A percentile compares a stretch with the other conserved stretches of the same genome.
Conservation (phyloP, 75 land plant species). For the Chamaecyparis obtusa region DNA sequence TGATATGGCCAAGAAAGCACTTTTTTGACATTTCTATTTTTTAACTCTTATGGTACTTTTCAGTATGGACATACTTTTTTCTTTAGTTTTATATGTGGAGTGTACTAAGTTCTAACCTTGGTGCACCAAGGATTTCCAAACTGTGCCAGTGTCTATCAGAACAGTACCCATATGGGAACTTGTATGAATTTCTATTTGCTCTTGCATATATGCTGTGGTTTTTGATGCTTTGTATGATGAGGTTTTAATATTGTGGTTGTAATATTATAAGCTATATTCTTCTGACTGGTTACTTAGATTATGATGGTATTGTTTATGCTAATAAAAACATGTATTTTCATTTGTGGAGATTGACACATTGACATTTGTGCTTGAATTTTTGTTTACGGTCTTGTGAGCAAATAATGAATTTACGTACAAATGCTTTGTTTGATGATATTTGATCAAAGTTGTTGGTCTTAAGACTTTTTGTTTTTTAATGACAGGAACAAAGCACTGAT, state of each 20-base stretch:
- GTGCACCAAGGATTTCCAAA: background rate
- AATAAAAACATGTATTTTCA: background rate
- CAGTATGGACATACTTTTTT: background rate
- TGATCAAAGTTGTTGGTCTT: background rate
- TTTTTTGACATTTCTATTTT: background rate
- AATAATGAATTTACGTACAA: background rate
- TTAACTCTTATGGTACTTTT: background rate
- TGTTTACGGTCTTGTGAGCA: background rate
- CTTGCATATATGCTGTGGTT: background rate
- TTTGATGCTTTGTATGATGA: background rate
- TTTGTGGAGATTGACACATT: background rate
- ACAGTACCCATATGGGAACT: background rate
- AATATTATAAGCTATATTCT: background rate
- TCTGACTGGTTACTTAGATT: background rate
- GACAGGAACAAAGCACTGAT: constrained; percentile 17
- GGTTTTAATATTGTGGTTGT: background rate
- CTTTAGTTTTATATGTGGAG: background rate
- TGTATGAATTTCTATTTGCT: background rate
- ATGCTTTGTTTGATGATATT: background rate
- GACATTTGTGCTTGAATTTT: background rate
- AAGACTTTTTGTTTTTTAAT: background rate
- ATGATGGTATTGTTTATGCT: background rate
- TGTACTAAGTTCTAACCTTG: background rate
- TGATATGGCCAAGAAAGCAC: background rate
- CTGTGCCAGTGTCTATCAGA: background rate